Conservation (phyloP, 352 stramenopile genomes). For the Pythium coloratum region DNA sequence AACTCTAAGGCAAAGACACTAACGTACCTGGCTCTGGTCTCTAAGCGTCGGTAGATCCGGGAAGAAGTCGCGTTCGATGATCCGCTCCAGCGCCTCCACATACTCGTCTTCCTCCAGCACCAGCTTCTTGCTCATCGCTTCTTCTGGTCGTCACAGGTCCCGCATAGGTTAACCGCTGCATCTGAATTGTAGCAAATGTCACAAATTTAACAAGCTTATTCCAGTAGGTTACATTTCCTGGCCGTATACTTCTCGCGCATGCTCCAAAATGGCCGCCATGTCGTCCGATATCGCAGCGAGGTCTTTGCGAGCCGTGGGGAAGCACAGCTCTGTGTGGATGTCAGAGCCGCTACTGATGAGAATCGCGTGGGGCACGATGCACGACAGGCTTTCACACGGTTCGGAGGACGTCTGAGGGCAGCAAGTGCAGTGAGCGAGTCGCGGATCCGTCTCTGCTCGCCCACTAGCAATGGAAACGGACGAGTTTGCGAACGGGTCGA, state of each 20-base stretch:
- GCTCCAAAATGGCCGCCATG: constrained; percentile 39
- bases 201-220: constrained; percentile 9
- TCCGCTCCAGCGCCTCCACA: constrained; percentile 65
- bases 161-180: constrained; percentile 15
- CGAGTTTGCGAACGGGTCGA: constrained; percentile 21
- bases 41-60: constrained; percentile 66
- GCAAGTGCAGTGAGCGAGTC: constrained; percentile 47
- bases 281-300: constrained; percentile 34
- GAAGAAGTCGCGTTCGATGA: constrained; percentile 90
- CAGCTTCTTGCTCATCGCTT: constrained; percentile 43
- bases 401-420: constrained; percentile 23
- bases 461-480: neutral
- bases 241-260: constrained; percentile 41
- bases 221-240: constrained; percentile 20
- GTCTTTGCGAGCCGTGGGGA: constrained; percentile 15
- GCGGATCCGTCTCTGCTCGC: constrained; percentile 25
- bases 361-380: constrained; percentile 54
- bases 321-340: constrained; percentile 15
- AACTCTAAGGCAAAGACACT: neutral
- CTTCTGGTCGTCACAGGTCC: constrained; percentile 4
- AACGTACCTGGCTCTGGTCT: constrained; percentile 47
- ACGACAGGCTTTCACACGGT: constrained; percentile 58
- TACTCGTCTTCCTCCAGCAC: constrained; percentile 84
- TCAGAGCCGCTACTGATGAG: constrained; percentile 36
- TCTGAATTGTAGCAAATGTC: constrained; percentile 4